Conservation (phyloP, 495 filamentous ascomycete species). For the Penicillium coffeae region DNA sequence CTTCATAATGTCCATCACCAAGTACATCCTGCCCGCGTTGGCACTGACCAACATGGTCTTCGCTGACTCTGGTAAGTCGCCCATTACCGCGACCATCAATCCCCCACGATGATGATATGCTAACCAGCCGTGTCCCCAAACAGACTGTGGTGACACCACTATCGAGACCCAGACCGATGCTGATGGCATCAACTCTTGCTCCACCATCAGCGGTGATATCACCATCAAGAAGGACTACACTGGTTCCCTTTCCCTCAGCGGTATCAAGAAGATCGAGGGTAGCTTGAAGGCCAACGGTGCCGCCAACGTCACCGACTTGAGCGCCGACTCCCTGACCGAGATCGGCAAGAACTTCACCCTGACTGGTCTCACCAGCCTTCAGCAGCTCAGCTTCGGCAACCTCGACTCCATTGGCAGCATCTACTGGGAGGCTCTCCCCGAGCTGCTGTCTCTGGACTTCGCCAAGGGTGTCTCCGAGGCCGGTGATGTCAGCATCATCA, state of each 20-base stretch:
- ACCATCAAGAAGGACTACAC: conserved; percentile 54
- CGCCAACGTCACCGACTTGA: conserved; percentile 51
- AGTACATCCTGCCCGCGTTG: conserved; percentile 70
- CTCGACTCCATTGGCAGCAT: conserved; percentile 63
- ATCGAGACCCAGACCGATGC: conserved; percentile 72
- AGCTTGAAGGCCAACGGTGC: conserved; percentile 60
- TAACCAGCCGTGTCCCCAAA: not conserved
- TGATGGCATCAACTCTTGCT: conserved; percentile 60
- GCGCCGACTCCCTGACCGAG: conserved; percentile 42
- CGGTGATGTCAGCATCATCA: conserved; percentile 64
- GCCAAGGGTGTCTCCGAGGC: conserved; percentile 59
- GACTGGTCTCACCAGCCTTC: conserved; percentile 60
- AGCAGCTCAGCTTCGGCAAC: conserved; percentile 55
- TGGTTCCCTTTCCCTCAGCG: conserved; percentile 42
- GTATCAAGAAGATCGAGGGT: conserved; percentile 62
- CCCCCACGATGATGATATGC: not conserved
- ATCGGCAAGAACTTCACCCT: conserved; percentile 65
- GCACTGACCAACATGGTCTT: conserved; percentile 60
- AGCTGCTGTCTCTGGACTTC: conserved; percentile 66
- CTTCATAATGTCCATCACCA: conserved; percentile 68
- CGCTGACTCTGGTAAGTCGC: conserved; percentile 46
- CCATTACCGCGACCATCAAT: not conserved
- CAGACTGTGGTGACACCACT: conserved; percentile 41
- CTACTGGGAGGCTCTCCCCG: conserved; percentile 67
- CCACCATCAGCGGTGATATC: conserved; percentile 65